phyloP scores from a whole-genome alignment of 495 filamentous ascomycete genomes.

The Aspergillus mulundensis region DNA sequence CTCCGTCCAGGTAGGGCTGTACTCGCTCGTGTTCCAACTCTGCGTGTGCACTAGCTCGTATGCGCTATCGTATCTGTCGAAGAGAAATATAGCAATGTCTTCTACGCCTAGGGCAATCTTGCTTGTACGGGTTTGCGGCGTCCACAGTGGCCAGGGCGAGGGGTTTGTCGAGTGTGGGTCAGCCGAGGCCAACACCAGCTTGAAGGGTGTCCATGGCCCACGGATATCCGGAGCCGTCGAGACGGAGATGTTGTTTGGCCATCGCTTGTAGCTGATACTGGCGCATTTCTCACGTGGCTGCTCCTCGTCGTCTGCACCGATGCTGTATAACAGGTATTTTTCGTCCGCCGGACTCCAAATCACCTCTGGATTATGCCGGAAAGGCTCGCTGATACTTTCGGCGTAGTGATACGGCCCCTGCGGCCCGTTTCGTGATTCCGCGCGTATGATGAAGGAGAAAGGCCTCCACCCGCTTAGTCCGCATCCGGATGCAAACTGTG shows the following conservation, averaged over 20 bases:
- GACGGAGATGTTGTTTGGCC: constrained; percentile 15
- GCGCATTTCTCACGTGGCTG: not conserved
- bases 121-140: not conserved
- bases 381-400: constrained; percentile 26
- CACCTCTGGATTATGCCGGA: constrained; percentile 36
- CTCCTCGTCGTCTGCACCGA: constrained; percentile 21
- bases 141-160: constrained; percentile 15
- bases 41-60: constrained; percentile 17
- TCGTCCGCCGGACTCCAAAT: constrained; percentile 31
- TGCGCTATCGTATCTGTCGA: constrained; percentile 10
- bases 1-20: constrained; percentile 21
- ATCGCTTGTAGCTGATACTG: constrained; percentile 5
- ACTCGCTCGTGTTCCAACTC: constrained; percentile 6
- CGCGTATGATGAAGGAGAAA: constrained; percentile 31
- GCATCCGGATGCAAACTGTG: constrained; percentile 33
- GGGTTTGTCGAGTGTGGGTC: constrained; percentile 13
- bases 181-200: not conserved
- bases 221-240: not conserved
- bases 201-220: not conserved
- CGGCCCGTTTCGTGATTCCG: constrained; percentile 32
- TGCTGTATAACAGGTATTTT: constrained; percentile 34
- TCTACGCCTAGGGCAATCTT: constrained; percentile 5
- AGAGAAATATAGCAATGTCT: constrained; percentile 6
- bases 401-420: constrained; percentile 33
- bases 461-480: constrained; percentile 36